phyloP scores from a whole-genome alignment of 768 basidiomycete genomes.

The Melanogaster broomeanus region DNA sequence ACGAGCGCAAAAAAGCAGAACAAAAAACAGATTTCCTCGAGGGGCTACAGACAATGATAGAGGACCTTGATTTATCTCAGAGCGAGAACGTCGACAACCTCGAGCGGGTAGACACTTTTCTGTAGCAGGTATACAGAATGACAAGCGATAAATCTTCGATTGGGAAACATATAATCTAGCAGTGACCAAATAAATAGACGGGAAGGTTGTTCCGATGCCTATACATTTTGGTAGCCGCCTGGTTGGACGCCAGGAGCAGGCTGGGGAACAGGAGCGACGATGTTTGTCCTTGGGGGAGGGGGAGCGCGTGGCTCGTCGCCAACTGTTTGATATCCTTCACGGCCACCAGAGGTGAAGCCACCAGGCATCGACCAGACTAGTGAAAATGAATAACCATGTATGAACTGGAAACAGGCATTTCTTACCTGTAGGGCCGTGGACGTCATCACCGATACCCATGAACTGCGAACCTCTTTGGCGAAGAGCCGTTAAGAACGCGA shows the following conservation, averaged over 20 bases:
- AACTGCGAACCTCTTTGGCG: conserved; percentile 62
- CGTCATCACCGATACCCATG: conserved; percentile 50
- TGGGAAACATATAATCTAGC: conserved; percentile 1
- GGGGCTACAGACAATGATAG: conserved; percentile 31
- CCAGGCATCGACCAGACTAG: conserved; percentile 82
- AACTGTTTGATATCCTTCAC: conserved; percentile 64
- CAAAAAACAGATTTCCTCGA: conserved; percentile 34
- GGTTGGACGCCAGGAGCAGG: conserved; percentile 17
- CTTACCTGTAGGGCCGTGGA: conserved; percentile 59
- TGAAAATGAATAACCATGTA: background rate
- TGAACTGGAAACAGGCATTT: conserved; percentile 3
- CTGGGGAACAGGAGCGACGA: conserved; percentile 12
- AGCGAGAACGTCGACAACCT: background rate
- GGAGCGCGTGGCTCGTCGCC: conserved; percentile 43
- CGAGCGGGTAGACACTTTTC: background rate
- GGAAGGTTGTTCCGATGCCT: conserved; percentile 4
- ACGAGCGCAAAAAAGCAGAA: conserved; percentile 64
- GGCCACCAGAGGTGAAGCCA: conserved; percentile 54
- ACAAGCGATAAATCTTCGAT: background rate
- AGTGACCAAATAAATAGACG: background rate
- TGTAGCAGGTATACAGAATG: conserved; percentile 4
- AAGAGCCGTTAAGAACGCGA: conserved; percentile 50
- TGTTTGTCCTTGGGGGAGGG: conserved; percentile 14
- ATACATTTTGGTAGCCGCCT: conserved; percentile 29
- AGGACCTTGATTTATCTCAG: conserved; percentile 20